Evolutionary conservation across 2,329 filamentous ascomycete genomes (phyloP).

Genomic region (Emergomyces pasteurianus): DNA sequence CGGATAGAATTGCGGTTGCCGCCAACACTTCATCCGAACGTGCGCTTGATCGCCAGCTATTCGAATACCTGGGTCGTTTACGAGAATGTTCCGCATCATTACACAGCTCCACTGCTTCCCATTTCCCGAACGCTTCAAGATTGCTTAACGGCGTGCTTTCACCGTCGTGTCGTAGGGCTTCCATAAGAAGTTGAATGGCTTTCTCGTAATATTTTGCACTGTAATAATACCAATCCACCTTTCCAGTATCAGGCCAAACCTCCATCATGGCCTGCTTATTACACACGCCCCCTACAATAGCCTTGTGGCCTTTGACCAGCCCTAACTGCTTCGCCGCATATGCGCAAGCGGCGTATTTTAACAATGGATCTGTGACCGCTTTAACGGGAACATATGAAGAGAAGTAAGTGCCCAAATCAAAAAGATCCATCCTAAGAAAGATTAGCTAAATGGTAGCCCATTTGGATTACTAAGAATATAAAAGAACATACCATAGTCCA

Average conservation of each 20-base stretch:
- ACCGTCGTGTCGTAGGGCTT: constrained; percentile 29
- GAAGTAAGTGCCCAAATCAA: constrained; percentile 46
- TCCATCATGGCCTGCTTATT: constrained; percentile 41
- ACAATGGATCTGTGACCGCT: constrained; percentile 37
- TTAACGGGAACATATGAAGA: constrained; percentile 48
- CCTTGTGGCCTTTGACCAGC: constrained; percentile 41
- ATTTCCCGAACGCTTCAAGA: constrained; percentile 25
- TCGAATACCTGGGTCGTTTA: constrained; percentile 30
- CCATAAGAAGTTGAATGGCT: constrained; percentile 46
- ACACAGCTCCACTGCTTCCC: constrained; percentile 23
- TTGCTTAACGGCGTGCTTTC: constrained; percentile 23
- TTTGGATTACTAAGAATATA: background rate
- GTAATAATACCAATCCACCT: constrained; percentile 48
- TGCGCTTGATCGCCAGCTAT: constrained; percentile 32
- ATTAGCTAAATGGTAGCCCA: background rate
- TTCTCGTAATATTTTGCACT: constrained; percentile 53
- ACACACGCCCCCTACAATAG: constrained; percentile 36
- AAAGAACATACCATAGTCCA: constrained; percentile 41
- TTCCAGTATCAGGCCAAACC: constrained; percentile 36
- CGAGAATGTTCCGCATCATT: constrained; percentile 32
- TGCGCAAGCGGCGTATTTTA: constrained; percentile 45
- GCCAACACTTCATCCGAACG: constrained; percentile 49
- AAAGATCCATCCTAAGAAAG: constrained; percentile 31
- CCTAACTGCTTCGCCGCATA: constrained; percentile 51
- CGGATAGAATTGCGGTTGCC: constrained; percentile 54